phyloP scores from a whole-genome alignment of 2,329 filamentous ascomycete genomes.

The Chaetomium globosum region DNA sequence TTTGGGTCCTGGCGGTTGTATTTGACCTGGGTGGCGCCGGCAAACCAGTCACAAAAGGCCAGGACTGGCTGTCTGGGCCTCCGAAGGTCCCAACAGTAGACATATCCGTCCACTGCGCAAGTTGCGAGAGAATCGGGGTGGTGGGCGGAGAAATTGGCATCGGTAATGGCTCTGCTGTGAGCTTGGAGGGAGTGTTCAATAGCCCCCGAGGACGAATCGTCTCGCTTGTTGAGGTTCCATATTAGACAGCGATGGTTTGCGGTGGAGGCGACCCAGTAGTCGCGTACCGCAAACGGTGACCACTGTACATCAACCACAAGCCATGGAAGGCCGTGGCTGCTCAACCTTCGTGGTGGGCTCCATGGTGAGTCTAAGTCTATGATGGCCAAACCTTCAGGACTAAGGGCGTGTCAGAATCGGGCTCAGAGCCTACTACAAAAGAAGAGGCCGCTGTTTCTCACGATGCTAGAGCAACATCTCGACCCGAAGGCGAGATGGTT shows the following conservation, averaged over 20 bases:
- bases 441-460: constrained; percentile 41
- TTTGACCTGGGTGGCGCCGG: constrained; percentile 92
- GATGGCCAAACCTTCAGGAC: constrained; percentile 82
- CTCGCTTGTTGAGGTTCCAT: constrained; percentile 83
- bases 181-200: constrained; percentile 88
- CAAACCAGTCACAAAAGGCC: constrained; percentile 90
- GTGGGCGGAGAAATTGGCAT: constrained; percentile 94
- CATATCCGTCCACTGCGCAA: constrained; percentile 89
- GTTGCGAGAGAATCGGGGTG: constrained; percentile 88
- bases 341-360: constrained; percentile 79
- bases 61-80: constrained; percentile 71
- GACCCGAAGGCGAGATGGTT: constrained; percentile 86
- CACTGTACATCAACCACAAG: constrained; percentile 95
- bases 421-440: too few relatives aligned
- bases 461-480: constrained; percentile 88
- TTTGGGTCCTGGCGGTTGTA: constrained; percentile 88
- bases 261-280: constrained; percentile 92
- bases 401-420: constrained; percentile 38
- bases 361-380: constrained; percentile 91
- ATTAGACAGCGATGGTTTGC: constrained; percentile 93
- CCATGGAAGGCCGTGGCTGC: constrained; percentile 85
- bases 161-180: constrained; percentile 83
- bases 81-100: constrained; percentile 89
- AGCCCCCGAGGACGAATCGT: constrained; percentile 68
- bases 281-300: constrained; percentile 86